These are phyloP conservation scores for Bisporella sp. DNA, from an alignment of 2,329 filamentous ascomycete species.

Conservation along the genomic window DNA sequence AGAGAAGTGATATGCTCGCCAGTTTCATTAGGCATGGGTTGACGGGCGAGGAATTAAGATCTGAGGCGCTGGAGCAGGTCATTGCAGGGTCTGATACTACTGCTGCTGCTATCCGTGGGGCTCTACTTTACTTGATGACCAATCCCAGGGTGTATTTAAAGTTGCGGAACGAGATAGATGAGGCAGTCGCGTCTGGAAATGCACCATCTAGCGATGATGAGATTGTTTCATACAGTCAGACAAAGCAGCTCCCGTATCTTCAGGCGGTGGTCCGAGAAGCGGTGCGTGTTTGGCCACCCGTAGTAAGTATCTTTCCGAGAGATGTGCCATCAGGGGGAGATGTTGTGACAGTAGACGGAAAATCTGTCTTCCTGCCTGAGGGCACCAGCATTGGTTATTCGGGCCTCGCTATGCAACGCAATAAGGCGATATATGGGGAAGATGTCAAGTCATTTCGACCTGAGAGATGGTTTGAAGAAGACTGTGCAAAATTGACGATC, in stretches of 20 bases:
- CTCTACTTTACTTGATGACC: slow-evolving; percentile 6
- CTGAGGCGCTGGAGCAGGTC: neutral
- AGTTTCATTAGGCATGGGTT: slow-evolving; percentile 32
- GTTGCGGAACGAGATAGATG: slow-evolving; percentile 5
- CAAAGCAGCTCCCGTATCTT: slow-evolving; percentile 37
- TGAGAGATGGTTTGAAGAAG: slow-evolving; percentile 39
- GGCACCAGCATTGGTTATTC: slow-evolving; percentile 9
- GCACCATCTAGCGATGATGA: neutral
- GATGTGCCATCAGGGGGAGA: slow-evolving; percentile 14
- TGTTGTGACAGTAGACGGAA: neutral
- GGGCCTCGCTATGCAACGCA: slow-evolving; percentile 30
- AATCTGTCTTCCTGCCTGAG: slow-evolving; percentile 9
- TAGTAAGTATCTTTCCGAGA: slow-evolving; percentile 19
- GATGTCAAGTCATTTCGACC: slow-evolving; percentile 38
- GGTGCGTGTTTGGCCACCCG: slow-evolving; percentile 38
- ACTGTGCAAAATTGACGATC: slow-evolving; percentile 22
- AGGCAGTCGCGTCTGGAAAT: neutral
- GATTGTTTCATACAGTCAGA: slow-evolving; percentile 28
- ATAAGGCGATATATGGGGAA: slow-evolving; percentile 28
- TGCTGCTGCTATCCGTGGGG: slow-evolving; percentile 39
- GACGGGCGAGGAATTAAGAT: slow-evolving; percentile 13
- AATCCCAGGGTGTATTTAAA: neutral
- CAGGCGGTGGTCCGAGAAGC: slow-evolving; percentile 43
- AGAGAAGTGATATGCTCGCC: slow-evolving; percentile 45
- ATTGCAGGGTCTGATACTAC: slow-evolving; percentile 52